Evolutionary conservation across 768 basidiomycete species (phyloP).

Genomic region (Sutorius australiensis): DNA sequence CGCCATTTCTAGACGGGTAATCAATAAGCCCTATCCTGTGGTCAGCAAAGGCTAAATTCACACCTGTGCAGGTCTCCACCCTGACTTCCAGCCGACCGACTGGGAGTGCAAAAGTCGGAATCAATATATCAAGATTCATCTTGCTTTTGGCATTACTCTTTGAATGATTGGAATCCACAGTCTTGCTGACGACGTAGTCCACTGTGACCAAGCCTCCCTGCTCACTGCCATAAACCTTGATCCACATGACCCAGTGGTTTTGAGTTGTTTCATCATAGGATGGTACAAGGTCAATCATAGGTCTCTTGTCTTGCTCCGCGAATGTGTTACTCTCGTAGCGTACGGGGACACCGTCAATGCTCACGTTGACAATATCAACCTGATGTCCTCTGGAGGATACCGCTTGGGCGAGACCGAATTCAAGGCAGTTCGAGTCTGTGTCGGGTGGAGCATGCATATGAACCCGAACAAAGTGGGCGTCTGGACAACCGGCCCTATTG

Average conservation of each 20-base stretch:
- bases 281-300: constrained; percentile 34
- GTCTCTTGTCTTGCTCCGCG: constrained; percentile 34
- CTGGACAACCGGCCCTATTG: constrained; percentile 26
- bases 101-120: constrained; percentile 73
- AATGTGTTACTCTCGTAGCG: constrained; percentile 50
- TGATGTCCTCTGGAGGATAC: constrained; percentile 32
- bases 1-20: constrained; percentile 40
- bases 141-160: constrained; percentile 36
- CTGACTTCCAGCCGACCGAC: constrained; percentile 63
- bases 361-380: constrained; percentile 52
- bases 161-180: constrained; percentile 1
- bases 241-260: constrained; percentile 64
- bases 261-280: constrained; percentile 52
- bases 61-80: constrained; percentile 53
- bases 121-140: constrained; percentile 42
- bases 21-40: constrained; percentile 4
- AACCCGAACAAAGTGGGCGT: constrained; percentile 59
- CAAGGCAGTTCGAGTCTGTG: constrained; percentile 66
- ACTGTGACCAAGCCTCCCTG: constrained; percentile 50
- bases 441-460: constrained; percentile 53
- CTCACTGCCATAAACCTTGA: constrained; percentile 54
- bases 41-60: constrained; percentile 15
- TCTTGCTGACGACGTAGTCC: constrained; percentile 59
- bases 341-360: constrained; percentile 62
- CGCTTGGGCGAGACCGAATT: constrained; percentile 65